Evolutionary conservation across 2,329 filamentous ascomycete genomes (phyloP).

Genomic region (Pseudonectria foliicola): DNA sequence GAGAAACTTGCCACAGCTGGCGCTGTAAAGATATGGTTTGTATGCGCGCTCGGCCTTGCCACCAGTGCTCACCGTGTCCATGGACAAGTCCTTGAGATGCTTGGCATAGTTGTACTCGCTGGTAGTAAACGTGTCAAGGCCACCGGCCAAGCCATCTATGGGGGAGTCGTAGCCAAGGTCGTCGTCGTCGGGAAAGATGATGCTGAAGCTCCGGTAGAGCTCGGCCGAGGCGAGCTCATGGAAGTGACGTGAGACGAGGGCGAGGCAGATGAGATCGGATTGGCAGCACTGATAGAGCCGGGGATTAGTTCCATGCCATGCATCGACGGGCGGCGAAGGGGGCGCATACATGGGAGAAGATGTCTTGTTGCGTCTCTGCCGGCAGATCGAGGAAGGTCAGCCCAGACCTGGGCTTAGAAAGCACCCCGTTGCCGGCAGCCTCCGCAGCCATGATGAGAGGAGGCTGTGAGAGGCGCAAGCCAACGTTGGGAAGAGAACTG

Average conservation of each 20-base stretch:
- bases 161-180: constrained; percentile 43
- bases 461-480: neutral
- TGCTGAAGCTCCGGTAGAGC: constrained; percentile 53
- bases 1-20: constrained; percentile 56
- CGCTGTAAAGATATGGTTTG: constrained; percentile 45
- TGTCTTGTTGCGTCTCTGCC: constrained; percentile 41
- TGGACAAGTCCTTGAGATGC: constrained; percentile 47
- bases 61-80: constrained; percentile 49
- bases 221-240: constrained; percentile 50
- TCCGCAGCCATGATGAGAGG: constrained; percentile 28
- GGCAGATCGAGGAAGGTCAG: constrained; percentile 37
- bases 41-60: constrained; percentile 47
- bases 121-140: constrained; percentile 54
- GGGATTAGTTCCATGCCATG: constrained; percentile 2
- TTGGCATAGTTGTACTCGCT: constrained; percentile 58
- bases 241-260: constrained; percentile 51
- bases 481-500: no score
- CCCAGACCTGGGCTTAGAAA: constrained; percentile 10
- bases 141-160: constrained; percentile 50
- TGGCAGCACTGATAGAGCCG: constrained; percentile 38
- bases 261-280: constrained; percentile 48
- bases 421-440: constrained; percentile 24
- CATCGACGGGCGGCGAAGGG: neutral
- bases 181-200: constrained; percentile 55
- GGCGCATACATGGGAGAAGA: constrained; percentile 38